Base-by-base conservation (phyloP, 306 rosid species). In the Trifolium repens region DNA sequence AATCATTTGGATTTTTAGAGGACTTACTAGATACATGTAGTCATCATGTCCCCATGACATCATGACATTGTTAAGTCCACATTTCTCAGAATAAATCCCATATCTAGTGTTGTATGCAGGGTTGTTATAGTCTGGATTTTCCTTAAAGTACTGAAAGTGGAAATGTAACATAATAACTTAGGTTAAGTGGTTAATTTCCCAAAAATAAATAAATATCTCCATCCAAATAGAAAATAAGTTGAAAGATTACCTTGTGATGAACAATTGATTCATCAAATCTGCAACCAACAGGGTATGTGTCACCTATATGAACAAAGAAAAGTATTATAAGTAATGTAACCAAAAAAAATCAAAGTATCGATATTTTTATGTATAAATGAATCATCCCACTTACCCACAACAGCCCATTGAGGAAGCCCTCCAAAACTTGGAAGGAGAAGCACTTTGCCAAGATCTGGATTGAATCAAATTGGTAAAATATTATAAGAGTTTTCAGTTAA, bases 31-130 rank as follows among this genome's bases (percentile, higher is more conserved):
- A 61, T 90, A 90, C 98, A 93, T 90, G 76, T 93, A 93, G 69
- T 93, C 98, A 74, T 89, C 98, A 16, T 93, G 96, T 54, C 98
- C 98, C 96, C 94, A 93, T 14, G 98, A 93, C 96, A 90, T 90
- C 88, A 90, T 32, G 10, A 90, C 93, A 32, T 87, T 92, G 85
- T 85, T 59, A 17, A 92, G 96, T 61, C 97, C 96, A 76, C 96
- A 87, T 60, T 82, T 85, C 74, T 86, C 85, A 1, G 88, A 78
- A 84, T 92, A 92, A 68, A 84, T 85, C 19, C 97, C 97, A 80
- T 66, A 80, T 75, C 75, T 87, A 46, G 96, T 87, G 76, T 87
- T 88, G 84, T 84, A 87, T 30, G 84, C 68, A 68, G 91, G 77
- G 69, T 84, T 78, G 73, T 81, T 17, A 55, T 78, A 73, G 77